These are phyloP conservation scores for Alternaria metachromatica DNA, from an alignment of 2,329 filamentous ascomycete species.

Conservation along the genomic window DNA sequence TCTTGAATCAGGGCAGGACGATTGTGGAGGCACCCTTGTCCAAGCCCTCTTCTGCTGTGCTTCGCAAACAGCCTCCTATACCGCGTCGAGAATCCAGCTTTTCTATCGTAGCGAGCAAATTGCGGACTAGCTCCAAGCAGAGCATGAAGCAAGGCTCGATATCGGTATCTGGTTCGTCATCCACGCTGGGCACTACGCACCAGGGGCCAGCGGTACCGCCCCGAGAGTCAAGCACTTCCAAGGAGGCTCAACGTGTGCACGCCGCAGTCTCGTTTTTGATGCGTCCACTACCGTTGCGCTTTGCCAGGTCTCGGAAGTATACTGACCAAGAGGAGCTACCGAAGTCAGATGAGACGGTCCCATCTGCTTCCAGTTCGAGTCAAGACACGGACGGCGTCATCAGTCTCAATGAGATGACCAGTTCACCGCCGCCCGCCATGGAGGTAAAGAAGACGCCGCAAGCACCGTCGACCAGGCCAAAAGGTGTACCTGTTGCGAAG, in stretches of 20 bases:
- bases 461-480: constrained; percentile 17
- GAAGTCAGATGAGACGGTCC: constrained; percentile 2
- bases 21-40: constrained; percentile 21
- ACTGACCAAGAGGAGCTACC: constrained; percentile 12
- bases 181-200: constrained; percentile 23
- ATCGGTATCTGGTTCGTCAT: constrained; percentile 32
- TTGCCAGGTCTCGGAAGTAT: constrained; percentile 20
- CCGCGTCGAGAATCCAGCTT: constrained; percentile 28
- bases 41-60: constrained; percentile 17
- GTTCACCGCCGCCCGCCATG: constrained; percentile 1
- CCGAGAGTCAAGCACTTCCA: constrained; percentile 42
- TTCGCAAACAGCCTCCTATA: constrained; percentile 21
- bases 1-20: constrained; percentile 10
- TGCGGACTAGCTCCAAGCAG: constrained; percentile 28
- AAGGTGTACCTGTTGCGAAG: constrained; percentile 8
- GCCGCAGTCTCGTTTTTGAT: constrained; percentile 37
- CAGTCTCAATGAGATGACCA: background rate
- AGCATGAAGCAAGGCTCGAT: constrained; percentile 28
- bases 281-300: constrained; percentile 23
- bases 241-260: constrained; percentile 39
- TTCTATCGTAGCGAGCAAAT: constrained; percentile 17
- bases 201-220: constrained; percentile 35
- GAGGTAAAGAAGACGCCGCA: constrained; percentile 19
- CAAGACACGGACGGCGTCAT: constrained; percentile 1
- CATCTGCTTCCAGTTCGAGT: constrained; percentile 1